Evolutionary conservation across 768 basidiomycete species (phyloP), one percentile per base, ranked within the genome.

Genomic region (Pisolithus albus): DNA sequence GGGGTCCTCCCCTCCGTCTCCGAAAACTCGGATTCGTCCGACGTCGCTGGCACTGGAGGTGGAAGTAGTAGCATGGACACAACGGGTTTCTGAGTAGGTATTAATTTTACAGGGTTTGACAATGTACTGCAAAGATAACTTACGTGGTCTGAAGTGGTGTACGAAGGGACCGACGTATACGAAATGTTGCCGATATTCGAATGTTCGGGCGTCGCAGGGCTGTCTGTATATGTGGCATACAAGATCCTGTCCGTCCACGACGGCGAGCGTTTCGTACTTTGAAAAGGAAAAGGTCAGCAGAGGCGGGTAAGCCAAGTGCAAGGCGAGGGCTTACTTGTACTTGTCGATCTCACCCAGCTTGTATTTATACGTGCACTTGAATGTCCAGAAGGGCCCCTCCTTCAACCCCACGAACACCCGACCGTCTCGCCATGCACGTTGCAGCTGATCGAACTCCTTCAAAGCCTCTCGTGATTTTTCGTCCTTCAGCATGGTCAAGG

Each of bases 191-290:
- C 75, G 54, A 88, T 81, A 52, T 75, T 61, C 2, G 85, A 81
- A 36, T 71, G 60, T 9, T 78, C 71, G 7, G 74, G 73, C 7
- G 66, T 66, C 51, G 77, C 72, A 2, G 80, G 79, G 2, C 77
- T 77, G 64, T 90, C 88, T 19, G 76, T 77, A 62, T 83, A 73
- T 5, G 88, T 89, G 11, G 88, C 77, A 61, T 92, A 96, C 61
- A 97, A 72, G 41, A 98, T 79, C 42, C 95, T 79, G 67, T 98
- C 95, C 26, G 93, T 96, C 88, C 92, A 98, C 19, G 92, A 82
- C 0, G 95, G 94, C 2, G 74, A 76, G 9, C 95, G 83, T 61
- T 81, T 86, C 10, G 68, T 64, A 61, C 88, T 88, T 45, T 21
- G 56, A 21, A 24, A 19, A 43, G 40, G 46, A 24, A 50, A 11